Evolutionary conservation across 805 yeast species (phyloP), one percentile per base, ranked within the genome.

Genomic region (Nakazawaea wickerhamii): DNA sequence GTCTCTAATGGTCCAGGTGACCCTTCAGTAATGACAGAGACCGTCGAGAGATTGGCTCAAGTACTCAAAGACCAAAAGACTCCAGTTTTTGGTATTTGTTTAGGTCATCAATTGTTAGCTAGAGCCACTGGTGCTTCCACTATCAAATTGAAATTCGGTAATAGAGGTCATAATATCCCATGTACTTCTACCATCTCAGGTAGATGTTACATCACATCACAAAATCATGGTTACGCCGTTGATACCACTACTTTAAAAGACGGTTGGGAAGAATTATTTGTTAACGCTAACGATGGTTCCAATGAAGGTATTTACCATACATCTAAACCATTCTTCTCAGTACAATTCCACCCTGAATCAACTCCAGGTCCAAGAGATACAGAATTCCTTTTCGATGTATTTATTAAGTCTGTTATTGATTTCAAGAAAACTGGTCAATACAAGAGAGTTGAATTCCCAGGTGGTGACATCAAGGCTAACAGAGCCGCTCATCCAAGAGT

Each of bases 351-450:
- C 64, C 99, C 99, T 20, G 99, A 93, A 73, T 87, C 97, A 19
- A 88, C 96, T 38, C 98, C 99, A 37, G 99, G 99, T 63, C 99
- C 99, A 63, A 81, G 96, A 63, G 99, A 93, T 64, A 93, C 99
- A 40, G 99, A 93, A 68, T 93, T 90, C 66, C 73, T 93, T 63
- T 93, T 93, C 57, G 99, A 93, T 59, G 89, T 86, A 25, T 93
- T 93, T 67, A 84, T 93, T 58, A 66, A 86, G 51, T 64, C 96
- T 38, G 95, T 93, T 40, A 62, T 74, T 41, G 86, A 82, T 37
- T 74, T 66, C 68, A 76, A 82, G 55, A 52, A 65, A 45, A 67
- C 86, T 33, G 77, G 81, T 27, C 57, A 64, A 30, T 71, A 77
- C 59, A 81, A 80, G 65, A 77, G 88, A 40, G 86, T 93, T 43